Evolutionary conservation across 106 monocot species (phyloP).

Genomic region (Allium fistulosum): DNA sequence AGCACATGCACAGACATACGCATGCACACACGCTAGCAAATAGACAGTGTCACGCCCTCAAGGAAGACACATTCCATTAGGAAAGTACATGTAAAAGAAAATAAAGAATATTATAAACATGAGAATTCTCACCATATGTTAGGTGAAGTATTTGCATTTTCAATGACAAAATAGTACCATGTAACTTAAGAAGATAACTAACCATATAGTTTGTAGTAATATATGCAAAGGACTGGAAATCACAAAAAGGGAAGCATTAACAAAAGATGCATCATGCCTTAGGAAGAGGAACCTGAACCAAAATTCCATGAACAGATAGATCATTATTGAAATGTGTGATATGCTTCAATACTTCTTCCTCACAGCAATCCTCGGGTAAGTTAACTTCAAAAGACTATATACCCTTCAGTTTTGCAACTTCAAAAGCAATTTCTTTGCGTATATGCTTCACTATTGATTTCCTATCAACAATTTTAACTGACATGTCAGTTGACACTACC

Average conservation of each 20-base stretch:
- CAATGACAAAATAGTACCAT: too few relatives aligned
- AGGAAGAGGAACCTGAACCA: constrained; percentile 93
- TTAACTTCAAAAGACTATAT: constrained; percentile 76
- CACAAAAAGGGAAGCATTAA: too few relatives aligned
- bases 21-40: too few relatives aligned
- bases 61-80: too few relatives aligned
- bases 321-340: constrained; percentile 60
- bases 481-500: constrained; percentile 25
- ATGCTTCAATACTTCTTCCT: constrained; percentile 74
- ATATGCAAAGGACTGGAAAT: too few relatives aligned
- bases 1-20: too few relatives aligned
- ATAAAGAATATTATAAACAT: too few relatives aligned
- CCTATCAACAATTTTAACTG: constrained; percentile 78
- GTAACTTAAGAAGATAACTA: neutral
- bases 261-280: constrained; percentile 43
- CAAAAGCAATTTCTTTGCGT: constrained; percentile 64
- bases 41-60: neutral
- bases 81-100: too few relatives aligned
- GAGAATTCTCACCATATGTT: too few relatives aligned
- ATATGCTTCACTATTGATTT: constrained; percentile 73
- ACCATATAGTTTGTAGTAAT: too few relatives aligned
- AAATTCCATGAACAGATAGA: too few relatives aligned
- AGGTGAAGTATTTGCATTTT: too few relatives aligned
- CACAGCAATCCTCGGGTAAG: constrained; percentile 75
- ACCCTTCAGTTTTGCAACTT: constrained; percentile 74